A percentile compares a stretch with the other conserved stretches of the same genome.
phyloP scores from a whole-genome alignment of 139 green algal species.

The Chlorella ohadii region DNA sequence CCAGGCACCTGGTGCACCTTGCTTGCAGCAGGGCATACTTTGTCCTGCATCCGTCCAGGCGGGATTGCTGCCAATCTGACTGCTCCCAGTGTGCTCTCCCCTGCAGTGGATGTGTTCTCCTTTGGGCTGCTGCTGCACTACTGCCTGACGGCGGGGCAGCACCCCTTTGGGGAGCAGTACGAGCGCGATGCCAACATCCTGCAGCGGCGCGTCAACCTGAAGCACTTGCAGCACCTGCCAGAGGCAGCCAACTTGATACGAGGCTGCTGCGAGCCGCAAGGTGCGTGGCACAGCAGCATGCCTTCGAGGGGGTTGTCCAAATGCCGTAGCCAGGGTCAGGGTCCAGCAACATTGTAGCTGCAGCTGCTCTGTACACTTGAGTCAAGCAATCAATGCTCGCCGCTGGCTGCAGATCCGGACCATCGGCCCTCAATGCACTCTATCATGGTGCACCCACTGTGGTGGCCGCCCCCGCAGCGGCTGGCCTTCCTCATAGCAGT shows the following conservation, averaged over 20 bases:
- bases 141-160: constrained; percentile 81
- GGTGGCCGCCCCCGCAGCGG: constrained; percentile 82
- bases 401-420: constrained; percentile 45
- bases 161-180: constrained; percentile 91
- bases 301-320: too few relatives aligned
- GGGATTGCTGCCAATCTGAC: too few relatives aligned
- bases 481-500: constrained; percentile 93
- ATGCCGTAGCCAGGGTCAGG: too few relatives aligned
- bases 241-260: constrained; percentile 82
- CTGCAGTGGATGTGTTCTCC: constrained; percentile 93
- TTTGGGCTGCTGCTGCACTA: constrained; percentile 95
- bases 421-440: constrained; percentile 71
- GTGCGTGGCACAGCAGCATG: not conserved
- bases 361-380: too few relatives aligned
- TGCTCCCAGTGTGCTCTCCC: not conserved
- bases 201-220: constrained; percentile 52
- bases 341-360: too few relatives aligned
- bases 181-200: constrained; percentile 94
- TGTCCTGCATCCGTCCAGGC: too few relatives aligned
- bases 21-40: too few relatives aligned
- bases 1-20: too few relatives aligned
- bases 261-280: constrained; percentile 26
- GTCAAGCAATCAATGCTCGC: too few relatives aligned
- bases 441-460: constrained; percentile 89
- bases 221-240: constrained; percentile 57